Evolutionary conservation across 768 basidiomycete species (phyloP).

Genomic region (Suillus ampliporus): DNA sequence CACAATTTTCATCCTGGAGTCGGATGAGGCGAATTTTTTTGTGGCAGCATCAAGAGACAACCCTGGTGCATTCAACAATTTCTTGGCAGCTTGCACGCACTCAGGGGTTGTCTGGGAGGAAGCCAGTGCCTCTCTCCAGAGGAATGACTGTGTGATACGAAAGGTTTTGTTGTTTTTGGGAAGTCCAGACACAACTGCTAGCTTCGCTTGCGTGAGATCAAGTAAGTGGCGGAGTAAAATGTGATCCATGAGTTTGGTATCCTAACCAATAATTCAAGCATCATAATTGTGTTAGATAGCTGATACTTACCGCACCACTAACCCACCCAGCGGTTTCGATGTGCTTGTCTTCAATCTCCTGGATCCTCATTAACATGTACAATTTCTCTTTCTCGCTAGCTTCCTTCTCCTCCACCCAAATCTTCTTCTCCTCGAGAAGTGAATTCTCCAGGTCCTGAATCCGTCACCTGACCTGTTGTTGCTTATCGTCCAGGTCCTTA

Average conservation of each 20-base stretch:
- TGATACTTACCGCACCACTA: not conserved
- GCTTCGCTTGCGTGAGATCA: slow-evolving; percentile 1
- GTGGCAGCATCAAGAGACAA: not conserved
- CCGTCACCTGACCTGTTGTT: not conserved
- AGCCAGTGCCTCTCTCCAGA: slow-evolving; percentile 8
- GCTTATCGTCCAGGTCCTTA: not conserved
- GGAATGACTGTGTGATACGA: not conserved
- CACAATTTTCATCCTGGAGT: not conserved
- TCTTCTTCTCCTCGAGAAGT: not conserved
- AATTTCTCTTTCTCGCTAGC: not conserved
- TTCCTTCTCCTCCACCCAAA: not conserved
- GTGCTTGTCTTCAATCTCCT: not conserved
- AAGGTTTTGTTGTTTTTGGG: not conserved
- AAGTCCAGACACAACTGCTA: not conserved
- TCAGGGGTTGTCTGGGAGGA: not conserved
- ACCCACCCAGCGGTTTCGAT: not conserved
- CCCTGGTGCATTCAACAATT: not conserved
- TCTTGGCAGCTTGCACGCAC: not conserved
- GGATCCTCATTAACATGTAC: not conserved
- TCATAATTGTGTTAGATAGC: not conserved
- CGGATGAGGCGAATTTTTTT: not conserved
- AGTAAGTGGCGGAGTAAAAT: slow-evolving; percentile 9
- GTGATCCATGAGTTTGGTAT: not conserved
- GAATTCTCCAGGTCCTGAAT: not conserved
- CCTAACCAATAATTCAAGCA: not conserved